These are phyloP conservation scores for Mycena crocata DNA, from an alignment of 768 basidiomycete genomes.

Conservation along the genomic window DNA sequence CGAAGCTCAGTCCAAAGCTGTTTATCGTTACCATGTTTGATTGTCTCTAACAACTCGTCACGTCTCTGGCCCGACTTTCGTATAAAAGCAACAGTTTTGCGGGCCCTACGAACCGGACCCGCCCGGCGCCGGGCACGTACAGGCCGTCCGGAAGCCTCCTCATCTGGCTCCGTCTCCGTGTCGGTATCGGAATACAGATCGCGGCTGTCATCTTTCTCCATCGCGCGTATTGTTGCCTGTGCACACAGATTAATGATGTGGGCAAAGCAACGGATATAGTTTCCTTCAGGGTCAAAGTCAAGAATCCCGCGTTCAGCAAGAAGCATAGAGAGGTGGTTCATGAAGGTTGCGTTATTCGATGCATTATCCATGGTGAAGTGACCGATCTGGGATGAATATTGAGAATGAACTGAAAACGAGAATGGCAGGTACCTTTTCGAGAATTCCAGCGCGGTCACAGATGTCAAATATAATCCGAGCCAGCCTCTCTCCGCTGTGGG, in stretches of 20 bases:
- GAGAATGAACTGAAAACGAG: constrained; percentile 3
- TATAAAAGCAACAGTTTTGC: neutral
- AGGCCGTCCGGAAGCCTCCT: neutral
- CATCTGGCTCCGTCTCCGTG: neutral
- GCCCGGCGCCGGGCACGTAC: neutral
- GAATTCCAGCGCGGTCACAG: constrained; percentile 11
- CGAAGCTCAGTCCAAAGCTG: neutral
- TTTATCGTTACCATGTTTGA: neutral
- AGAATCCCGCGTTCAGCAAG: neutral
- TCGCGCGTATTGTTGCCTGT: neutral
- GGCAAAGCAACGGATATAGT: neutral
- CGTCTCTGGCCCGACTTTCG: neutral
- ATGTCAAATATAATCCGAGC: constrained; percentile 20
- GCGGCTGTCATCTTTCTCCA: neutral
- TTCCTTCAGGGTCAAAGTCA: neutral
- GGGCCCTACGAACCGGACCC: neutral
- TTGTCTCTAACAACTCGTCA: neutral
- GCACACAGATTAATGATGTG: neutral
- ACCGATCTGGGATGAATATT: neutral
- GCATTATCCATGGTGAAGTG: constrained; percentile 6
- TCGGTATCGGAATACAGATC: neutral
- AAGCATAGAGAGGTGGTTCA: neutral
- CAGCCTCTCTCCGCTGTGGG: constrained; percentile 19
- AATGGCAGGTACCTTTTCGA: constrained; percentile 20
- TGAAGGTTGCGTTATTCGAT: neutral